Evolutionary conservation across 305 asterid species (phyloP), one percentile per base, ranked within the genome.

Genomic region (Ruellia speciosa): DNA sequence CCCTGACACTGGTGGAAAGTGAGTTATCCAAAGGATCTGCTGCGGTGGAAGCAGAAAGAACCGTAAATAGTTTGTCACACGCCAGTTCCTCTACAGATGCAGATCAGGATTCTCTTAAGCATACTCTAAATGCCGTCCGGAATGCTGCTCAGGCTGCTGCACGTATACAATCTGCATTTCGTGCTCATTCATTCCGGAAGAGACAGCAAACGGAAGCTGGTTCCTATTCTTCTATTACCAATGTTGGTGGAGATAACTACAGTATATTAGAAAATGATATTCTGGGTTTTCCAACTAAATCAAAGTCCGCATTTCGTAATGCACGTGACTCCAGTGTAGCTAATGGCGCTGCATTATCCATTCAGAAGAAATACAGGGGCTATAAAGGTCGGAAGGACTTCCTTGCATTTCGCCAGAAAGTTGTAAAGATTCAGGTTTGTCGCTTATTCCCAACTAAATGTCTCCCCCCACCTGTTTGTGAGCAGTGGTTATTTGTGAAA

Each of bases 61-160:
- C 84, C n/a, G 35, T 88, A 45, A 76, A 75, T 66, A 74, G 80
- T 17, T 50, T 86, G 65, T 71, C 90, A 39, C 57, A 56, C 41
- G 66, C 66, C 35, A 67, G 68, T 70, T 67, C 82, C 60, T 60
- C 65, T 8, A 61, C 62, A 20, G 70, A 63, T 17, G 97, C 77
- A 69, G 96, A 92, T 75, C 76, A 80, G 65, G 79, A 63, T 69
- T 77, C 94, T 68, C 84, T 92, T 7, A 76, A 78, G 69, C 81
- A 79, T 64, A 75, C 87, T 33, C 77, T 93, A 70, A 86, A 84
- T 67, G 99, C 97, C 9, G 95, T 81, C 19, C 81, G 96, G 15
- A 88, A 79, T 72, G 94, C 96, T 45, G 68, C 96, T 59, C 85
- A 79, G 74, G 97, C 99, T 63, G 99, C 99, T 59, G 96, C 97